phyloP scores from a whole-genome alignment of 441 rosid genomes.

The Biscutella laevigata region DNA sequence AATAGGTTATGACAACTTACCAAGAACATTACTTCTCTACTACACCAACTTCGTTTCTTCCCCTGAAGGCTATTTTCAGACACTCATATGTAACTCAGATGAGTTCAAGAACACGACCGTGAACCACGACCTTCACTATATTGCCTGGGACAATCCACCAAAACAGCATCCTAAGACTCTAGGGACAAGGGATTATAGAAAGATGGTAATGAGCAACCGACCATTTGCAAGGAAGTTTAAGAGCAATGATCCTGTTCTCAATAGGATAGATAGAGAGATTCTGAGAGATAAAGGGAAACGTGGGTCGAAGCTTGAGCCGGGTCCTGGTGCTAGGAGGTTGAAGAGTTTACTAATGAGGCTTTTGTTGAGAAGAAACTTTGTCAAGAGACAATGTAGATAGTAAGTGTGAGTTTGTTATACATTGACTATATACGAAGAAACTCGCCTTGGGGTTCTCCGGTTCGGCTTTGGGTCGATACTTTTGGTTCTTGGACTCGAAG shows the following conservation, averaged over 20 bases:
- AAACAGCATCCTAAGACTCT: slow-evolving; percentile 73
- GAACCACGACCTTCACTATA: slow-evolving; percentile 78
- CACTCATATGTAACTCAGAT: slow-evolving; percentile 83
- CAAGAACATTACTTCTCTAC: slow-evolving; percentile 79
- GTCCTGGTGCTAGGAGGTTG: slow-evolving; percentile 66
- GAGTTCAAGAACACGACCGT: slow-evolving; percentile 68
- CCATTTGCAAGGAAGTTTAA: slow-evolving; percentile 88
- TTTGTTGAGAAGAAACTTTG: slow-evolving; percentile 39
- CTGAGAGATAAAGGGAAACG: slow-evolving; percentile 35
- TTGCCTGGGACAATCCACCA: slow-evolving; percentile 84
- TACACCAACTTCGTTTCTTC: slow-evolving; percentile 82
- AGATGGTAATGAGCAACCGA: slow-evolving; percentile 60
- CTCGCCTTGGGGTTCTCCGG: no score
- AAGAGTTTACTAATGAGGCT: slow-evolving; percentile 46
- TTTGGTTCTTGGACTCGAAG: no score
- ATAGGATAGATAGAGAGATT: slow-evolving; percentile 59
- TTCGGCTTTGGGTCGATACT: no score
- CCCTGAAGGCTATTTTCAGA: slow-evolving; percentile 89
- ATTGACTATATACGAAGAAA: background rate
- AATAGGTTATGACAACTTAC: slow-evolving; percentile 84
- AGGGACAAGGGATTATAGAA: slow-evolving; percentile 52
- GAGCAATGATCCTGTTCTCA: slow-evolving; percentile 54
- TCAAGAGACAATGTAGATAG: slow-evolving; percentile 60
- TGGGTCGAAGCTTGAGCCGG: slow-evolving; percentile 25
- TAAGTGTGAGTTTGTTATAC: slow-evolving; percentile 1